A percentile compares a stretch with the other conserved stretches of the same genome.
Evolutionary conservation across 2,329 filamentous ascomycete species (phyloP).

Genomic region (Aspergillus carbonarius): DNA sequence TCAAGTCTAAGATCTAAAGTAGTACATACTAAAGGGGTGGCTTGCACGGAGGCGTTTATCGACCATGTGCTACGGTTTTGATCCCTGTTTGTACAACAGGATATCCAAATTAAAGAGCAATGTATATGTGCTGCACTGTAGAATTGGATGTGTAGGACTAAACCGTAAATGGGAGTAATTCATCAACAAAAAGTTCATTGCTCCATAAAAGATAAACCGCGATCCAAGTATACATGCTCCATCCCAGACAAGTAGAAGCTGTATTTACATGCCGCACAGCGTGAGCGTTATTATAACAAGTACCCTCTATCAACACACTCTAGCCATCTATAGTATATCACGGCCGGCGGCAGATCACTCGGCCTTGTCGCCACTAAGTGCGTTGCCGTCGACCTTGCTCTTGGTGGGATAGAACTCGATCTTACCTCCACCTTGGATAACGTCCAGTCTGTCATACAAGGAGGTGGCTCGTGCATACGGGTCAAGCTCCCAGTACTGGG

Average conservation of each 20-base stretch:
- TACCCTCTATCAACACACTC: background rate
- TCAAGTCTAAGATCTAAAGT: constrained; percentile 82
- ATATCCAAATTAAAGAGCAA: background rate
- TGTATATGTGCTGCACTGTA: background rate
- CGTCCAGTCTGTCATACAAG: constrained; percentile 78
- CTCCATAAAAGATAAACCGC: background rate
- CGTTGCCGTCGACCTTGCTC: constrained; percentile 18
- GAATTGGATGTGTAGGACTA: background rate
- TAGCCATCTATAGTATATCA: background rate
- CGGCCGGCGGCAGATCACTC: background rate
- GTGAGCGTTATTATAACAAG: background rate
- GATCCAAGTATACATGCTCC: background rate
- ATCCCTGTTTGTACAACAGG: background rate
- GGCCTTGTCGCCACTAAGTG: background rate
- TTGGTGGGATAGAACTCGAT: constrained; percentile 66
- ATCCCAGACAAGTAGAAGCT: background rate
- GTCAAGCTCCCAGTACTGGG: constrained; percentile 87
- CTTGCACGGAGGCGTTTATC: background rate
- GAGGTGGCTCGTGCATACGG: constrained; percentile 79
- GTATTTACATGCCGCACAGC: background rate
- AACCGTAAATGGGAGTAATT: background rate
- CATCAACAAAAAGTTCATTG: background rate
- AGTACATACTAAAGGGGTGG: background rate
- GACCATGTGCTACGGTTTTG: background rate
- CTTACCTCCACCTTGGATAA: constrained; percentile 66